Evolutionary conservation across 805 yeast species (phyloP), one percentile per base, ranked within the genome.

Genomic region (Saccharomycopsis amapae): DNA sequence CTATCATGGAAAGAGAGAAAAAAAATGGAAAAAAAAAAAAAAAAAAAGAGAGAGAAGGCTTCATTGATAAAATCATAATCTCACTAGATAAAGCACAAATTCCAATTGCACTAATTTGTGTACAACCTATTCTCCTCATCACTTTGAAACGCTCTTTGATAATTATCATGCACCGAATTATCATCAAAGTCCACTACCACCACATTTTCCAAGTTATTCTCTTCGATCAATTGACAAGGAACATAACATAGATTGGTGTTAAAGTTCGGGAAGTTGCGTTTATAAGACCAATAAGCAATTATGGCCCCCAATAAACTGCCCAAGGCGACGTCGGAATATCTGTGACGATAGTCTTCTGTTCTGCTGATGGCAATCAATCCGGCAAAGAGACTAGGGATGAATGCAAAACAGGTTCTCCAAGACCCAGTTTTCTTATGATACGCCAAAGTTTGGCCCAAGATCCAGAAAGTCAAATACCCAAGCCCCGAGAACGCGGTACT

Each of bases 321-420:
- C n/a, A 81, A 58, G 2, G 83, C 56, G 1, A 93, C 82, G 62
- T 90, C 98, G 15, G 85, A 67, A 59, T 85, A 88, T 63, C 93
- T 96, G 58, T 90, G 98, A 59, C 97, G 73, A 63, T 88, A 89
- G 63, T 90, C 98, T 56, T 84, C 82, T 0, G 96, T 86, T 56
- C 98, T 75, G 32, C 93, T 78, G 38, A 85, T 63, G 0, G 97
- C 97, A 54, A 90, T 79, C 53, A 81, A 69, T 1, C 75, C 59
- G 0, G 97, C 96, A 9, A 83, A 73, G 5, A 87, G 55, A 1
- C 75, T 58, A 2, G 93, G 93, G 15, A 72, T 47, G 10, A 66
- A 59, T 0, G 79, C 64, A 4, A 81, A 58, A 2, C 75, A 54
- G 36, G 75, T 66, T 59, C 90, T 73, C 85, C 88, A 80, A 1